Evolutionary conservation across 176 grass and related monocot genomes (phyloP).

Genomic region (Stipa capillata): DNA sequence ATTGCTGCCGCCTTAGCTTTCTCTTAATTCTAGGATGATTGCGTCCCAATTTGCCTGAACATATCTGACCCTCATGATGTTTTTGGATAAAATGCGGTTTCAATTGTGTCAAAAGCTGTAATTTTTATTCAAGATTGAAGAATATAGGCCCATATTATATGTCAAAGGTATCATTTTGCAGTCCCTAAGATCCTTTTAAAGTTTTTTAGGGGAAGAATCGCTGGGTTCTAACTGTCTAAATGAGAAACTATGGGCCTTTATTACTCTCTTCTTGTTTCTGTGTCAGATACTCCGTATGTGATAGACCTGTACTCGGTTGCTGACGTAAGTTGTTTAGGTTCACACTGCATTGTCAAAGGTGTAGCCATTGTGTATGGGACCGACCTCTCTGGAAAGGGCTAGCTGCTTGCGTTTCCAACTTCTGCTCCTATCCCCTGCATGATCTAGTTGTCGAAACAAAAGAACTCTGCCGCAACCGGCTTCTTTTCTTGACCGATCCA

Average conservation of each 20-base stretch:
- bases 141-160: neutral
- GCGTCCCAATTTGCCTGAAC: neutral
- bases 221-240: neutral
- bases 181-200: too few species aligned
- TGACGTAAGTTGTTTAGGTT: neutral
- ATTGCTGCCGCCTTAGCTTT: too few species aligned
- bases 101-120: neutral
- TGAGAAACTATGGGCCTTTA: neutral
- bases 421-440: neutral
- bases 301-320: neutral
- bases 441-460: neutral
- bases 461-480: neutral
- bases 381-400: neutral
- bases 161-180: neutral
- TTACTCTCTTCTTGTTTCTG: too few species aligned
- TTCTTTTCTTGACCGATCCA: neutral
- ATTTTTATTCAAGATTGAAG: neutral
- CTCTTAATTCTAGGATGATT: neutral
- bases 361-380: neutral
- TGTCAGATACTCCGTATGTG: too few species aligned
- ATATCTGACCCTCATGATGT: neutral
- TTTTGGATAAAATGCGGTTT: neutral
- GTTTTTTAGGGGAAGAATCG: too few species aligned
- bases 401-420: conserved; percentile 16
- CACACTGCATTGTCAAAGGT: neutral